A percentile compares a stretch with the other conserved stretches of the same genome.
phyloP scores from a whole-genome alignment of 2,329 filamentous ascomycete genomes.

The Aureobasidium subglaciale region DNA sequence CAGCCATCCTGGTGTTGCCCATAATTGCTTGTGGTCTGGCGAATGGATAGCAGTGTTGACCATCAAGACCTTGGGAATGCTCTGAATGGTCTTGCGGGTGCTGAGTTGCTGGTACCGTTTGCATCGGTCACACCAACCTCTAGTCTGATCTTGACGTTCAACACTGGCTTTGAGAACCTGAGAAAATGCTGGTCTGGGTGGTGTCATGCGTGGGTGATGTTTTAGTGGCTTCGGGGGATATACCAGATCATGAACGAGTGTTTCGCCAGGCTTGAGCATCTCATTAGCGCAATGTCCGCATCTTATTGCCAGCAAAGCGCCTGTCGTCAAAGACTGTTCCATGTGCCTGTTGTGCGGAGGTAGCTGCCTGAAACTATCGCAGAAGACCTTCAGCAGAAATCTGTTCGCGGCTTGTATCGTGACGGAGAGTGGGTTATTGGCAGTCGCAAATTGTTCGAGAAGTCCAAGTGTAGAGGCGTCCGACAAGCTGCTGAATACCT shows the following conservation, averaged over 20 bases:
- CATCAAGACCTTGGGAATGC: constrained; percentile 77
- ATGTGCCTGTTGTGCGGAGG: constrained; percentile 56
- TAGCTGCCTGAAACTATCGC: constrained; percentile 66
- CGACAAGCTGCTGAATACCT: constrained; percentile 76
- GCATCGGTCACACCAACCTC: constrained; percentile 90
- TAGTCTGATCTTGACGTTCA: constrained; percentile 77
- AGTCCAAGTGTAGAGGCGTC: constrained; percentile 71
- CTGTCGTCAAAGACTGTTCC: constrained; percentile 65
- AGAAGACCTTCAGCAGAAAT: constrained; percentile 69
- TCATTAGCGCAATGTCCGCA: constrained; percentile 86
- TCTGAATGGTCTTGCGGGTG: constrained; percentile 76
- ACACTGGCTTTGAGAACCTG: constrained; percentile 89
- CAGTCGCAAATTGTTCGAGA: constrained; percentile 70
- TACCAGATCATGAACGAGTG: constrained; percentile 76
- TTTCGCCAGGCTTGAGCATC: constrained; percentile 69
- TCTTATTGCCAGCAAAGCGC: constrained; percentile 64
- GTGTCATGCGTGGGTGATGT: constrained; percentile 39
- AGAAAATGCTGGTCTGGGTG: constrained; percentile 59
- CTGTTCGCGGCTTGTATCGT: constrained; percentile 83
- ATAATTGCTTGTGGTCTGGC: constrained; percentile 69
- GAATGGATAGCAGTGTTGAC: constrained; percentile 72
- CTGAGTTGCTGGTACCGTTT: constrained; percentile 83
- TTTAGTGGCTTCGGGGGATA: constrained; percentile 55
- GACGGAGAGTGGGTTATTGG: constrained; percentile 63
- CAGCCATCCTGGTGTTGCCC: constrained; percentile 84